phyloP scores from a whole-genome alignment of 306 rosid genomes.

The Purshia tridentata region DNA sequence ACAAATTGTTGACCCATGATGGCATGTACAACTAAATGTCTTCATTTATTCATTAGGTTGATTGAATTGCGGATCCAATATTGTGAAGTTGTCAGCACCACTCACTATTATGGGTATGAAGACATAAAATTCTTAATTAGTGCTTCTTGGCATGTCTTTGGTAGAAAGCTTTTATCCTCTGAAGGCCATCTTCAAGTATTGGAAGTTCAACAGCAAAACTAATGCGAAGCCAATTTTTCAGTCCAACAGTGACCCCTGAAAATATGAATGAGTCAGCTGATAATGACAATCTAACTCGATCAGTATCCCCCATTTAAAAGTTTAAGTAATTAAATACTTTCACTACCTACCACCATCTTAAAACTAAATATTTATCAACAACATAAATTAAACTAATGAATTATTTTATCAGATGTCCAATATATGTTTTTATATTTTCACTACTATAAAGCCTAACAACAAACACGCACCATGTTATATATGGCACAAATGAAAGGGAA shows the following conservation, averaged over 20 bases:
- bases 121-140: slow-evolving; percentile 4
- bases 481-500: no score
- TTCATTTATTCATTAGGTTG: background rate
- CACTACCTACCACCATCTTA: no score
- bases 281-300: background rate
- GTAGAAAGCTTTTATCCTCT: slow-evolving; percentile 54
- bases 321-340: no score
- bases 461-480: no score
- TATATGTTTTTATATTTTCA: no score
- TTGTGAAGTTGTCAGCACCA: background rate
- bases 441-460: no score
- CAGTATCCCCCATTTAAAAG: no score
- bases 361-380: no score
- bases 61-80: background rate
- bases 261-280: background rate
- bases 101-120: background rate
- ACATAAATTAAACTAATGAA: no score
- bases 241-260: slow-evolving; percentile 60
- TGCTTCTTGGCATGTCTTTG: slow-evolving; percentile 38
- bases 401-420: no score
- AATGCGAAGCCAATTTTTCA: slow-evolving; percentile 59
- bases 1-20: no score
- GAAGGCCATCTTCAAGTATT: slow-evolving; percentile 46
- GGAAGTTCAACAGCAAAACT: slow-evolving; percentile 40
- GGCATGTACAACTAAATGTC: no score